phyloP scores from a whole-genome alignment of 495 filamentous ascomycete genomes.

The Aspergillus egyptiacus region DNA sequence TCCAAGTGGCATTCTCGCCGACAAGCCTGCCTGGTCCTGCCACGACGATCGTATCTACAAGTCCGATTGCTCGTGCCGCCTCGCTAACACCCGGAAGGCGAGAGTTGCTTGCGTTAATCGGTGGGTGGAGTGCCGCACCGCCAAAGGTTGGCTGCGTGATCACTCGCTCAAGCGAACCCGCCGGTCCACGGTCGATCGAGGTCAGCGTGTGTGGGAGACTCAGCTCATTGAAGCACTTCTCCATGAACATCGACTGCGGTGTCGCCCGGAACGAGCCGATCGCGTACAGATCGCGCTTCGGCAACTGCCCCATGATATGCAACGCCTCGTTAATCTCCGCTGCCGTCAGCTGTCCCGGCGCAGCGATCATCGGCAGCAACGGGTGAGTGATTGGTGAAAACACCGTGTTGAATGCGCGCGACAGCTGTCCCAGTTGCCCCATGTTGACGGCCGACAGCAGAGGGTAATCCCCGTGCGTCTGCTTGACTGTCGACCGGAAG shows the following conservation, averaged over 20 bases:
- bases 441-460: conserved; percentile 80
- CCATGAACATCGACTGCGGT: conserved; percentile 75
- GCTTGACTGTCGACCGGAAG: conserved; percentile 70
- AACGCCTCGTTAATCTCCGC: conserved; percentile 77
- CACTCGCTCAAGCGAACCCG: conserved; percentile 58
- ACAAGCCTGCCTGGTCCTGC: conserved; percentile 38
- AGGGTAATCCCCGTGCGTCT: conserved; percentile 55
- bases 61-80: conserved; percentile 66
- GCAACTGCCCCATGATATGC: conserved; percentile 71
- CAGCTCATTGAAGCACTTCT: conserved; percentile 83
- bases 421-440: conserved; percentile 77
- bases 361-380: conserved; percentile 74
- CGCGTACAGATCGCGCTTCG: conserved; percentile 72
- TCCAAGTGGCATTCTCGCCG: conserved; percentile 78
- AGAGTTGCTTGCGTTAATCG: conserved; percentile 43
- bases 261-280: conserved; percentile 66
- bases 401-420: conserved; percentile 70
- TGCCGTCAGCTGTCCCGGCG: conserved; percentile 75
- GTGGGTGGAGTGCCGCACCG: conserved; percentile 71
- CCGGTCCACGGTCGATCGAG: conserved; percentile 63
- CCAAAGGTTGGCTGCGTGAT: conserved; percentile 67
- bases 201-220: conserved; percentile 74
- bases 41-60: conserved; percentile 71
- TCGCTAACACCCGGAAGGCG: conserved; percentile 62
- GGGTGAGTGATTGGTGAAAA: conserved; percentile 85